These are phyloP conservation scores for Juncus inflexus DNA, from an alignment of 176 grass and related monocot species.

Conservation along the genomic window DNA sequence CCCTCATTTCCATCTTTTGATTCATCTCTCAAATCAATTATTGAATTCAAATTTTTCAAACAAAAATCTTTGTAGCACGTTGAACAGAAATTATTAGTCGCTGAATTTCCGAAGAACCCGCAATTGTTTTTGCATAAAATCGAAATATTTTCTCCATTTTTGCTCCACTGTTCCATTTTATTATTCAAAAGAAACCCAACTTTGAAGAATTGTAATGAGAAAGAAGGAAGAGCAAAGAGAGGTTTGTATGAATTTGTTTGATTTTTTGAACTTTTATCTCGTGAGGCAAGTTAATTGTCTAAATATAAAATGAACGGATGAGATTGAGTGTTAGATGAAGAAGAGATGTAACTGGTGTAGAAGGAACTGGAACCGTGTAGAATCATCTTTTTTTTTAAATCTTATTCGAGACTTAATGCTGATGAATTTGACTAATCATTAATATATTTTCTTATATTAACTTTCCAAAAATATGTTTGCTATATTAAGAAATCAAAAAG, in stretches of 20 bases:
- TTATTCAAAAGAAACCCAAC: not conserved
- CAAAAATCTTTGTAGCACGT: constrained; percentile 46
- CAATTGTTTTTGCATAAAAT: constrained; percentile 59
- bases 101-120: constrained; percentile 57
- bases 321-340: constrained; percentile 5
- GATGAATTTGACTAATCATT: no score
- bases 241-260: not conserved
- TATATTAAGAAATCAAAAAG: no score
- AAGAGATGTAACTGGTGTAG: not conserved
- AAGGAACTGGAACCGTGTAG: constrained; percentile 7
- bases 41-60: constrained; percentile 34
- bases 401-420: no score
- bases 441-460: no score
- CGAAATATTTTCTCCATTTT: constrained; percentile 14
- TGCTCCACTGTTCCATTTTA: constrained; percentile 41
- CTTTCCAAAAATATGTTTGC: no score
- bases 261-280: not conserved
- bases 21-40: constrained; percentile 22
- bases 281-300: not conserved
- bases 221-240: not conserved
- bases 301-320: constrained; percentile 2
- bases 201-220: not conserved
- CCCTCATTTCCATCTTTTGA: not conserved
- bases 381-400: not conserved
- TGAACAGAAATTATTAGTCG: constrained; percentile 52